A percentile compares a stretch with the other conserved stretches of the same genome.
Evolutionary conservation across 2,329 filamentous ascomycete genomes (phyloP).

Genomic region (Ophioceras dolichostomum): DNA sequence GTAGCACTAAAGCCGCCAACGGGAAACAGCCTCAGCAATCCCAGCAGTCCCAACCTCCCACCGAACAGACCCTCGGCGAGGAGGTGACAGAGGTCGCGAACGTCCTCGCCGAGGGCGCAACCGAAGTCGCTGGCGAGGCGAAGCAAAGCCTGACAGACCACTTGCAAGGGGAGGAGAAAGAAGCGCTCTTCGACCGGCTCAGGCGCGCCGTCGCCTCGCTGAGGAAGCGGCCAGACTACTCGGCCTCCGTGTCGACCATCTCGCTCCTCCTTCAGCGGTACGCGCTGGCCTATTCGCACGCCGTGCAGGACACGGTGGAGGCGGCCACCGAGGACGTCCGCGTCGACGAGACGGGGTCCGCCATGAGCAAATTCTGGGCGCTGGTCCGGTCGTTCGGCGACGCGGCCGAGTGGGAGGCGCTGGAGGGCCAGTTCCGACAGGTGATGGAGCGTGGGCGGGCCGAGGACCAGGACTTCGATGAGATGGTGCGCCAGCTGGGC

Average conservation of each 20-base stretch:
- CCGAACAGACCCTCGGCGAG: conserved; percentile 42
- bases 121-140: conserved; percentile 44
- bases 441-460: conserved; percentile 63
- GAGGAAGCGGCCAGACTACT: conserved; percentile 67
- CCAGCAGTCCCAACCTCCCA: conserved; percentile 24
- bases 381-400: conserved; percentile 74
- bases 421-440: conserved; percentile 55
- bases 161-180: conserved; percentile 56
- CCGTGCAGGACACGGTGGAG: conserved; percentile 52
- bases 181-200: conserved; percentile 61
- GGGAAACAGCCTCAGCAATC: conserved; percentile 15
- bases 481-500: conserved; percentile 60
- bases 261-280: conserved; percentile 67
- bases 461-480: conserved; percentile 67
- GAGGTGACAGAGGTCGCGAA: conserved; percentile 42
- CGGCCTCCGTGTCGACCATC: conserved; percentile 72
- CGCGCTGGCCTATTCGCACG: conserved; percentile 63
- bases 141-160: conserved; percentile 63
- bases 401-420: conserved; percentile 58
- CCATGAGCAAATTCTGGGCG: conserved; percentile 68
- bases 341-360: conserved; percentile 65
- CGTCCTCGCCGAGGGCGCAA: conserved; percentile 38
- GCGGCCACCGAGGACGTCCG: conserved; percentile 59
- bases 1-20: conserved; percentile 24
- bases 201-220: conserved; percentile 66